Evolutionary conservation across 495 filamentous ascomycete species (phyloP), one percentile per base, ranked within the genome.

Genomic region (Penicillium maclennaniae): DNA sequence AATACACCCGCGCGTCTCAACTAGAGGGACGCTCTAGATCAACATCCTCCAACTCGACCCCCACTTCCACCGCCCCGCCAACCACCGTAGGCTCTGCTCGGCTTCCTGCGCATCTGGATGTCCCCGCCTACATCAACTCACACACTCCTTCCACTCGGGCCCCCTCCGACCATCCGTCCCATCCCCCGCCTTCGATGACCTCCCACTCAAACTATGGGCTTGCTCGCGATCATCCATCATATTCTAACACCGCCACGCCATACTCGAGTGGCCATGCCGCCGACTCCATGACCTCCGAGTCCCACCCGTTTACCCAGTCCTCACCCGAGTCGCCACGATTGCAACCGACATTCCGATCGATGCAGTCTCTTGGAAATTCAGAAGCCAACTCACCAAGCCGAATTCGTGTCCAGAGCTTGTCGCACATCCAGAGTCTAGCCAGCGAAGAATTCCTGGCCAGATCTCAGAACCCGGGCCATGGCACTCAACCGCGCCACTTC

Each of bases 371-470:
- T 0, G 65, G 66, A 12, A 78, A 77, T 14, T 84, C 79, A 14
- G 69, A 77, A 39, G 76, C 83, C 7, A 80, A 75, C 34, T 91
- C 88, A 4, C 87, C 88, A 21, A 83, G 77, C 47, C 85, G 85
- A 43, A 89, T 97, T 67, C 86, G 83, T 60, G 87, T 97, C 28
- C 84, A 87, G 54, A 87, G 91, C 68, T 76, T 97, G 19, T 85
- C 84, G 21, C 92, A 97, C 68, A 92, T 97, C 52, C 89, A 92
- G 65, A 90, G 87, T 61, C 87, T 97, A 51, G 90, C 89, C 37
- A 86, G 74, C 42, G 87, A 92, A 47, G 86, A 89, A 49, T 74
- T 85, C 45, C 67, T 86, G 61, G 82, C 72, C 43, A 63, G 72
- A 58, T 59, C 72, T 52, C 65, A 72, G 59, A 54, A 69, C 62